These are phyloP conservation scores for Wilcoxina mikolae DNA, from an alignment of 495 filamentous ascomycete species.

Conservation along the genomic window DNA sequence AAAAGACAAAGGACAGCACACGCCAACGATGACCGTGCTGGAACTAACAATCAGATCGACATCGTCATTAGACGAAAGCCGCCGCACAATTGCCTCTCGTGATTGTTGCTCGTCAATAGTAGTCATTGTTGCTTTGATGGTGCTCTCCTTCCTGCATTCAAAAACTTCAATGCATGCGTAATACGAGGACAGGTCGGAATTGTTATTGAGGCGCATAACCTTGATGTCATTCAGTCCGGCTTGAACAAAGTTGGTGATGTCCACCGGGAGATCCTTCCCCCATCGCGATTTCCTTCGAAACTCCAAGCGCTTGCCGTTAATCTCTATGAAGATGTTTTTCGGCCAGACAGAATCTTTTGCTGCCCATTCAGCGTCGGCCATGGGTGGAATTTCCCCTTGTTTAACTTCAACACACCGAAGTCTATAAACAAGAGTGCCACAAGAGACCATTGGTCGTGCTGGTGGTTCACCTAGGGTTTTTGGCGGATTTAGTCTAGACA, in stretches of 20 bases:
- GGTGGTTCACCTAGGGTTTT: slow-evolving; percentile 15
- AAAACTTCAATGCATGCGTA: slow-evolving; percentile 19
- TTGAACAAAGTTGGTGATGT: slow-evolving; percentile 44
- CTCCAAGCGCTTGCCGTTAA: slow-evolving; percentile 48
- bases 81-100: not conserved
- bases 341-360: slow-evolving; percentile 56
- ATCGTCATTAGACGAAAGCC: slow-evolving; percentile 12
- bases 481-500: slow-evolving; percentile 2
- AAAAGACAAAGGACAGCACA: slow-evolving; percentile 23
- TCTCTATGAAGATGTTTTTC: slow-evolving; percentile 46
- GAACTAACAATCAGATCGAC: slow-evolving; percentile 26
- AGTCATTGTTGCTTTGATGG: not conserved
- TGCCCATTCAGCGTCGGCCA: slow-evolving; percentile 41
- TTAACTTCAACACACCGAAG: slow-evolving; percentile 19
- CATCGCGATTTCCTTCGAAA: slow-evolving; percentile 50
- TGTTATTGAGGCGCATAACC: slow-evolving; percentile 31
- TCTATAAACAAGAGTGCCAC: slow-evolving; percentile 21
- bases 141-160: slow-evolving; percentile 14
- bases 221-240: slow-evolving; percentile 44
- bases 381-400: not conserved
- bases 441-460: slow-evolving; percentile 16
- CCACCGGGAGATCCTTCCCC: slow-evolving; percentile 59
- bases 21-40: slow-evolving; percentile 18
- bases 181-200: slow-evolving; percentile 6
- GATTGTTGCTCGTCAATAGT: not conserved